These are phyloP conservation scores for Megacollybia platyphylla DNA, from an alignment of 1,284 basidiomycete genomes.

Conservation along the genomic window DNA sequence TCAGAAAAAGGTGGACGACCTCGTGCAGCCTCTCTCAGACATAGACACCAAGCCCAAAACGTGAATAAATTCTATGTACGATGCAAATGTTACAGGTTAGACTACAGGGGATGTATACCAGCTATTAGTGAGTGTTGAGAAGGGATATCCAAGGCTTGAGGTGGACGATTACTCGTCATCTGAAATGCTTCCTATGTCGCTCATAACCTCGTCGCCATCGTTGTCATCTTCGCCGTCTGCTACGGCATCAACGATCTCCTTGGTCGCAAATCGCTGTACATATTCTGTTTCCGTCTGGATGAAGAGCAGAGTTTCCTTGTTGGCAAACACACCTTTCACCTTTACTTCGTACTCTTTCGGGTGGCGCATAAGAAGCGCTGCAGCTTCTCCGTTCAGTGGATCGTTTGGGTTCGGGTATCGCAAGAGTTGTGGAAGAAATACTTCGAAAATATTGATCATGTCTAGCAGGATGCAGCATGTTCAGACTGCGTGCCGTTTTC, in stretches of 20 bases:
- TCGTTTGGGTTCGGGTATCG: conserved; percentile 98
- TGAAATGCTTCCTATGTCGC: conserved; percentile 82
- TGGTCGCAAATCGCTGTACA: conserved; percentile 75
- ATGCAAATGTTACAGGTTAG: background rate
- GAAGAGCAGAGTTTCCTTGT: background rate
- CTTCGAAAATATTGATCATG: conserved; percentile 99
- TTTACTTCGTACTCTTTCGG: conserved; percentile 89
- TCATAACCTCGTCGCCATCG: conserved; percentile 80
- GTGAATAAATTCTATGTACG: background rate
- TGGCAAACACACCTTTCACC: conserved; percentile 60
- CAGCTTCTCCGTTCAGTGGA: conserved; percentile 95
- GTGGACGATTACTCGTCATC: conserved; percentile 40
- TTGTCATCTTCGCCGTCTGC: conserved; percentile 54
- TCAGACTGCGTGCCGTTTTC: conserved; percentile 2
- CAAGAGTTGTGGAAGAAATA: conserved; percentile 92
- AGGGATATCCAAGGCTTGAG: conserved; percentile 1
- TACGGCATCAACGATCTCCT: conserved; percentile 64
- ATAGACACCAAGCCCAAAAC: conserved; percentile 10
- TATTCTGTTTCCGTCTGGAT: conserved; percentile 43
- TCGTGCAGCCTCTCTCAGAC: conserved; percentile 33
- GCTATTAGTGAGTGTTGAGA: conserved; percentile 5
- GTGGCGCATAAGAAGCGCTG: conserved; percentile 92
- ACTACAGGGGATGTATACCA: conserved; percentile 1
- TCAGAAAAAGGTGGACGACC: conserved; percentile 36
- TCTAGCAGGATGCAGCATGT: conserved; percentile 33